Evolutionary conservation across 805 yeast genomes (phyloP).

Genomic region (Kodamaea sagamina): DNA sequence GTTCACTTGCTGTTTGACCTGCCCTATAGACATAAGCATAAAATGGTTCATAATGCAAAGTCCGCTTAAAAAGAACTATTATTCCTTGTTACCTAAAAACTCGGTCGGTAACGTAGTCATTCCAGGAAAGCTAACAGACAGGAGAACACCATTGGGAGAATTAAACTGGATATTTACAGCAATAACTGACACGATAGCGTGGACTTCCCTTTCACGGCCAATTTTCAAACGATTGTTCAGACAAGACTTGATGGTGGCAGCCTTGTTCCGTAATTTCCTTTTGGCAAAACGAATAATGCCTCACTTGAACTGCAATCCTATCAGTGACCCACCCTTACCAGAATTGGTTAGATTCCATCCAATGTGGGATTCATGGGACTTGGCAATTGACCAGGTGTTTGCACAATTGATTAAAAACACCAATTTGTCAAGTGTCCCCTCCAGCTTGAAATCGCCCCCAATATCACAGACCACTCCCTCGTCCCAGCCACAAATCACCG

Average conservation of each 20-base stretch:
- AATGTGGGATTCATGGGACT: slow-evolving; percentile 98
- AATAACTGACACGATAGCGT: slow-evolving; percentile 95
- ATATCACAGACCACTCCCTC: not conserved
- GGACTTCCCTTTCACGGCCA: slow-evolving; percentile 88
- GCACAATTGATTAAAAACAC: slow-evolving; percentile 58
- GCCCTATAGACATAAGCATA: slow-evolving; percentile 93
- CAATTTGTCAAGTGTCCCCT: slow-evolving; percentile 6
- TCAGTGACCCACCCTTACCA: slow-evolving; percentile 91
- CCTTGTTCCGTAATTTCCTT: slow-evolving; percentile 87
- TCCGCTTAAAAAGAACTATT: slow-evolving; percentile 57
- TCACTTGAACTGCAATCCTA: slow-evolving; percentile 87
- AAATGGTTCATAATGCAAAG: slow-evolving; percentile 89
- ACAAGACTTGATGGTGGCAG: slow-evolving; percentile 96
- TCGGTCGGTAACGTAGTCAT: slow-evolving; percentile 62
- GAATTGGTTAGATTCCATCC: slow-evolving; percentile 77
- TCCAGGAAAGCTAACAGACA: slow-evolving; percentile 89
- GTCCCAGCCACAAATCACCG: not conserved
- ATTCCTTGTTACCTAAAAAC: slow-evolving; percentile 46
- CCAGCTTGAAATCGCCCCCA: slow-evolving; percentile 13
- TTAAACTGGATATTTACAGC: slow-evolving; percentile 98
- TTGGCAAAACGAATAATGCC: slow-evolving; percentile 95
- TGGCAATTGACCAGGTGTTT: slow-evolving; percentile 92
- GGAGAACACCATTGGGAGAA: slow-evolving; percentile 95
- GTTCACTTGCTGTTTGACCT: slow-evolving; percentile 91
- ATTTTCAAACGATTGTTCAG: slow-evolving; percentile 87